Conservation (phyloP, 768 basidiomycete species). For the Pulveroboletus sp. region DNA sequence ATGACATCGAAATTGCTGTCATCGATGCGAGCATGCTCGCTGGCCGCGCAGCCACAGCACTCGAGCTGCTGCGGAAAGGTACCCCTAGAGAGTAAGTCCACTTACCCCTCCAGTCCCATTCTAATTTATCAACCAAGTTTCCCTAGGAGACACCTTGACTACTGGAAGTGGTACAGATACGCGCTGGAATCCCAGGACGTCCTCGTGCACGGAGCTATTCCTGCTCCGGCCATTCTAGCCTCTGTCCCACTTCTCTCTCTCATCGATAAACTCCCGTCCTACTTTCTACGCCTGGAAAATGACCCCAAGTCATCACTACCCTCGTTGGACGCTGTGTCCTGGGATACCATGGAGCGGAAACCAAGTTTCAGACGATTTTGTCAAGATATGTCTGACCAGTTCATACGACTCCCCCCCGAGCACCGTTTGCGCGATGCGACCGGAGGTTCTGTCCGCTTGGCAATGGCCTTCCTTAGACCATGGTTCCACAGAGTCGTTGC, state of each 20-base stretch:
- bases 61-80: constrained; percentile 55
- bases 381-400: constrained; percentile 60
- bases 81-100: constrained; percentile 50
- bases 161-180: constrained; percentile 75
- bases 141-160: constrained; percentile 51
- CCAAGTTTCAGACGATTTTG: constrained; percentile 67
- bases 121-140: not conserved
- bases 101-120: not conserved
- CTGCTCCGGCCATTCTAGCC: constrained; percentile 57
- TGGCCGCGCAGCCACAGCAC: constrained; percentile 56
- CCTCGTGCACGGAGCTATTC: constrained; percentile 65
- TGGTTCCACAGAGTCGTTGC: constrained; percentile 57
- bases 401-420: constrained; percentile 51
- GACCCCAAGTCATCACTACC: constrained; percentile 26
- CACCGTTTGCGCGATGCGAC: constrained; percentile 62
- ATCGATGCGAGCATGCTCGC: constrained; percentile 64
- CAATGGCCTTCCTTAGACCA: constrained; percentile 60
- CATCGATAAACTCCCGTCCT: constrained; percentile 66
- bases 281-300: constrained; percentile 45
- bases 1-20: constrained; percentile 72
- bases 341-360: constrained; percentile 60
- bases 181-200: constrained; percentile 74
- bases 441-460: constrained; percentile 60
- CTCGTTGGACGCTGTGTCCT: constrained; percentile 37
- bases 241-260: constrained; percentile 66